Evolutionary conservation across 176 grass and related monocot genomes (phyloP).

Genomic region (Typha latifolia): DNA sequence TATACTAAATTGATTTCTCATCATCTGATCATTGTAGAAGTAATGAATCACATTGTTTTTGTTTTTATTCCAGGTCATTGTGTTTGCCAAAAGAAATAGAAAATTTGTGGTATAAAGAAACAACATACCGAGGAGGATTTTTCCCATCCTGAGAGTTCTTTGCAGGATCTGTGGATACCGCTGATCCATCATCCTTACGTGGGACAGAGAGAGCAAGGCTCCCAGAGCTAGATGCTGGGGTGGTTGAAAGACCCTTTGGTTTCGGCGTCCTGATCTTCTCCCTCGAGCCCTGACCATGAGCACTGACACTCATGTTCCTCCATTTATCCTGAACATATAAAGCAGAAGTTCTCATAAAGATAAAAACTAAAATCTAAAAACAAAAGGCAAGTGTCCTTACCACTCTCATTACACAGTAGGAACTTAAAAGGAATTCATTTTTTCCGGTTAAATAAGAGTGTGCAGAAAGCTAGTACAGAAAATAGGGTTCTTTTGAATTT

Average conservation of each 20-base stretch:
- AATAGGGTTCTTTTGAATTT: neutral
- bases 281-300: constrained; percentile 70
- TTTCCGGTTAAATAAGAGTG: neutral
- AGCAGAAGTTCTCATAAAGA: neutral
- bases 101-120: constrained; percentile 5
- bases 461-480: neutral
- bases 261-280: constrained; percentile 63
- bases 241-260: constrained; percentile 29
- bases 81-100: too few species aligned
- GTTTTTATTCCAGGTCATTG: too few species aligned
- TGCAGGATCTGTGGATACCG: constrained; percentile 22
- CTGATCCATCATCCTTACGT: constrained; percentile 27
- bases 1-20: too few species aligned
- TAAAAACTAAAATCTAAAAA: too few species aligned
- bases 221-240: constrained; percentile 19
- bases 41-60: too few species aligned
- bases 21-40: too few species aligned
- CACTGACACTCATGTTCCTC: constrained; percentile 97
- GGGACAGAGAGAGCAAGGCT: constrained; percentile 16
- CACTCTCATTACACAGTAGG: neutral
- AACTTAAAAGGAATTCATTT: neutral
- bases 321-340: constrained; percentile 69
- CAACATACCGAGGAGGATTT: constrained; percentile 38
- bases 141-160: constrained; percentile 46
- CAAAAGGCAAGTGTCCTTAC: too few species aligned